A percentile compares a stretch with the other conserved stretches of the same genome.
phyloP scores from a whole-genome alignment of 2,329 filamentous ascomycete genomes.

The Ilyonectria robusta region DNA sequence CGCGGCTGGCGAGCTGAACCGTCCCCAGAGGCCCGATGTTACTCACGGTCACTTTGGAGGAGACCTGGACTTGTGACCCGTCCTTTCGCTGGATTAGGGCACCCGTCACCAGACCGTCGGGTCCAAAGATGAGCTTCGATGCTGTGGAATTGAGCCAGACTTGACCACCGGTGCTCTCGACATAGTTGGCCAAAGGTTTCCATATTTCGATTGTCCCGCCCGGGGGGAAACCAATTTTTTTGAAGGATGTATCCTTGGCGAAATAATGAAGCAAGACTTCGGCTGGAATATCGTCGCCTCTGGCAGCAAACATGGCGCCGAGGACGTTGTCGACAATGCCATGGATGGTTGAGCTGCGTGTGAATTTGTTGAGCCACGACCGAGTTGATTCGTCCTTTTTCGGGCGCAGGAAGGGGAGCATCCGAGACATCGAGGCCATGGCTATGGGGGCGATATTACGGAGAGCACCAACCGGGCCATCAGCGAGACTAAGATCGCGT shows the following conservation, averaged over 20 bases:
- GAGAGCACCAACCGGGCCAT: not conserved
- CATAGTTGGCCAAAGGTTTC: not conserved
- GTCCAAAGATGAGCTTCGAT: conserved; percentile 1
- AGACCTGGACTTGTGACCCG: not conserved
- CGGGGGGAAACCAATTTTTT: not conserved
- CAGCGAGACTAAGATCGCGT: not conserved
- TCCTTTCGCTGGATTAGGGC: not conserved
- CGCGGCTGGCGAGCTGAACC: not conserved
- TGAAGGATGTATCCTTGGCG: conserved; percentile 3
- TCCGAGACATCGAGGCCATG: too few species aligned
- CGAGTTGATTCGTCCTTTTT: conserved; percentile 1
- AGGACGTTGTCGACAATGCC: not conserved
- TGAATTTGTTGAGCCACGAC: conserved; percentile 9
- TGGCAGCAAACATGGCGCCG: not conserved
- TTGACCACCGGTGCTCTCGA: not conserved
- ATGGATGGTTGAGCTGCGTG: not conserved
- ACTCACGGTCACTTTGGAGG: conserved; percentile 3
- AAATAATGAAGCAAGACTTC: not conserved
- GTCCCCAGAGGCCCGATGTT: conserved; percentile 1
- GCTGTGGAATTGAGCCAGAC: conserved; percentile 3
- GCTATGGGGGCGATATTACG: not conserved
- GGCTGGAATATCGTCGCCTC: not conserved
- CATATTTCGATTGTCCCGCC: conserved; percentile 1
- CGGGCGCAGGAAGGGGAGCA: not conserved
- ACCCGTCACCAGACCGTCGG: not conserved